Conservation (phyloP, 169 alveolate species). For the Cryptosporidium sp. region DNA sequence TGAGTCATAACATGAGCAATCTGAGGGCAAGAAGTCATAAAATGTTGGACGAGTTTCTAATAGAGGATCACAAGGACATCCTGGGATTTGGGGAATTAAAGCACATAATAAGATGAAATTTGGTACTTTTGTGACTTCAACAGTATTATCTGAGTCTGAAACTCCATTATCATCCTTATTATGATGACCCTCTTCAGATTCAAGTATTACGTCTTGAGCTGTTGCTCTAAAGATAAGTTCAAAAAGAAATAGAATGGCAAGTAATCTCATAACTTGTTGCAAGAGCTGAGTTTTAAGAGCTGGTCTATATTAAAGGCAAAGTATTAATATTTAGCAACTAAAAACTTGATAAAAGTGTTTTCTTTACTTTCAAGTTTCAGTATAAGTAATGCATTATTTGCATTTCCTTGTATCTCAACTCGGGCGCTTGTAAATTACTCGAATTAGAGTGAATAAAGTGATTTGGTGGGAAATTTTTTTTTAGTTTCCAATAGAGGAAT, state of each 20-base stretch:
- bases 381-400: slow-evolving; percentile 41
- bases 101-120: slow-evolving; percentile 69
- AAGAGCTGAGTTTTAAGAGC: neutral
- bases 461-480: neutral
- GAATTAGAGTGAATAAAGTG: slow-evolving; percentile 24
- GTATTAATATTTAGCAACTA: neutral
- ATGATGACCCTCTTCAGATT: slow-evolving; percentile 65
- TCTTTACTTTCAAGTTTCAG: neutral
- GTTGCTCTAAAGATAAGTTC: slow-evolving; percentile 29
- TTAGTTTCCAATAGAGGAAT: too few species aligned
- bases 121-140: slow-evolving; percentile 46
- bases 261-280: slow-evolving; percentile 17
- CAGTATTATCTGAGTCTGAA: neutral
- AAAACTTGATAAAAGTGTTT: slow-evolving; percentile 11
- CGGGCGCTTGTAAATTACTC: slow-evolving; percentile 76
- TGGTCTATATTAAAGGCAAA: neutral
- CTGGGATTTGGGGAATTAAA: slow-evolving; percentile 75
- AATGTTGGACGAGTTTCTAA: slow-evolving; percentile 69
- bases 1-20: slow-evolving; percentile 67
- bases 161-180: slow-evolving; percentile 67
- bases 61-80: slow-evolving; percentile 70
- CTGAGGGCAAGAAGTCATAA: slow-evolving; percentile 63
- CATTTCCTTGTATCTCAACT: slow-evolving; percentile 45
- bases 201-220: slow-evolving; percentile 62
- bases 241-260: slow-evolving; percentile 27